Conservation (phyloP, 164 flowering plant species). For the Stephania yunnanensis region DNA sequence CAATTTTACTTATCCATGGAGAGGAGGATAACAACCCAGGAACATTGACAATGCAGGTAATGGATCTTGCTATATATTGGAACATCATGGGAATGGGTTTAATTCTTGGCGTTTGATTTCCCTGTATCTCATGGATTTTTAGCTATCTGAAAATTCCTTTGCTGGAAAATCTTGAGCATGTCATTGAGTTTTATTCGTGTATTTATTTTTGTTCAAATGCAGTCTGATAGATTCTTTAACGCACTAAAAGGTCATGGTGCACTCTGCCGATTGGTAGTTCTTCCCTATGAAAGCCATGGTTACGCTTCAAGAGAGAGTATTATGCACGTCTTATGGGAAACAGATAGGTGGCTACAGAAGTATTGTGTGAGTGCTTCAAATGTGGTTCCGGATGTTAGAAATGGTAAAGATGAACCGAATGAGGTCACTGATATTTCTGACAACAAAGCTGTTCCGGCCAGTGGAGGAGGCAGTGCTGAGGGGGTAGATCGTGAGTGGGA, state of each 20-base stretch:
- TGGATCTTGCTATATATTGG: background rate
- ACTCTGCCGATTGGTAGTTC: constrained; percentile 83
- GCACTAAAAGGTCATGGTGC: constrained; percentile 98
- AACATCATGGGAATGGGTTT: background rate
- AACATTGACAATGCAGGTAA: constrained; percentile 96
- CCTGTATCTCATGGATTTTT: too few species aligned
- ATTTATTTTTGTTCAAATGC: constrained; percentile 22
- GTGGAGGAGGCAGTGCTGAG: constrained; percentile 57
- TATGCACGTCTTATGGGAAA: constrained; percentile 98
- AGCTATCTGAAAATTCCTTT: background rate
- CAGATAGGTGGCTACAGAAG: constrained; percentile 85
- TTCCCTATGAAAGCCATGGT: constrained; percentile 96
- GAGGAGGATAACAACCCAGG: constrained; percentile 98
- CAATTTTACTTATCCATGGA: constrained; percentile 91
- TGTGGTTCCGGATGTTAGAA: constrained; percentile 27
- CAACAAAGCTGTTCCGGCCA: constrained; percentile 39
- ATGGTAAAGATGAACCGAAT: constrained; percentile 26
- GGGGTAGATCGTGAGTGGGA: constrained; percentile 28
- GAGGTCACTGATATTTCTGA: constrained; percentile 32
- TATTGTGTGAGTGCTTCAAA: constrained; percentile 53
- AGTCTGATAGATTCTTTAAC: constrained; percentile 93
- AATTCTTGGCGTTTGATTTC: background rate
- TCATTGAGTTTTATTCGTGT: background rate
- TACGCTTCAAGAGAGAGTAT: constrained; percentile 92
- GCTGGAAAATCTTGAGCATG: background rate